These are phyloP conservation scores for Bauhinia variegata DNA, from an alignment of 306 rosid genomes.

Conservation along the genomic window DNA sequence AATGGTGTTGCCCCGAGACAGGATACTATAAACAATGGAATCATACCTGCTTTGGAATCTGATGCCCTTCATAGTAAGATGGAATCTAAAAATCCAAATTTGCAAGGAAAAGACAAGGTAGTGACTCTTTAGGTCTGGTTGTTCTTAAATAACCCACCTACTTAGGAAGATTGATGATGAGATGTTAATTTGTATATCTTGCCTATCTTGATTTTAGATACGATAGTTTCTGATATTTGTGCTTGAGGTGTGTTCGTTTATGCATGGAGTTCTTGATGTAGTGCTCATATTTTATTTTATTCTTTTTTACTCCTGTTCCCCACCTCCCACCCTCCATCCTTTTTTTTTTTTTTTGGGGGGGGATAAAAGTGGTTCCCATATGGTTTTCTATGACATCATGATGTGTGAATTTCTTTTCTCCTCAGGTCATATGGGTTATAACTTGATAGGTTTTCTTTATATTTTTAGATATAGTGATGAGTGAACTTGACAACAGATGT, in stretches of 20 bases:
- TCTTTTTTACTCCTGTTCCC: too few relatives aligned
- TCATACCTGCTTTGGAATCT: constrained; percentile 48
- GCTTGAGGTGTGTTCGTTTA: constrained; percentile 1
- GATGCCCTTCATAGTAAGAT: constrained; percentile 48
- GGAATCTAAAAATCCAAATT: constrained; percentile 54
- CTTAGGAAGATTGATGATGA: constrained; percentile 29
- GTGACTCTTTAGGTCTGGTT: constrained; percentile 45
- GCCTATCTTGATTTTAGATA: constrained; percentile 2
- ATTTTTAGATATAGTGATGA: constrained; percentile 65
- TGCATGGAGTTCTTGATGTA: constrained; percentile 15
- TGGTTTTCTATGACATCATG: background rate
- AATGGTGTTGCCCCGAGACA: constrained; percentile 47
- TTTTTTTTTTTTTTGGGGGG: too few relatives aligned
- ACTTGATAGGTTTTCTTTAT: constrained; percentile 16
- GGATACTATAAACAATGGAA: constrained; percentile 65
- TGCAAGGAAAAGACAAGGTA: constrained; percentile 66
- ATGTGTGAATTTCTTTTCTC: background rate
- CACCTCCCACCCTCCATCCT: too few relatives aligned
- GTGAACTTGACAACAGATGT: constrained; percentile 96
- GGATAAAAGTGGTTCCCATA: too few relatives aligned
- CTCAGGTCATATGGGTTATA: too few relatives aligned
- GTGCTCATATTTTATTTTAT: constrained; percentile 10
- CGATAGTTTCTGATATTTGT: constrained; percentile 3
- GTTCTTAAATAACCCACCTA: constrained; percentile 3
- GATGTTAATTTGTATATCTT: constrained; percentile 13